Conservation (phyloP, 2,329 filamentous ascomycete species). For the Graphilbum sp. region DNA sequence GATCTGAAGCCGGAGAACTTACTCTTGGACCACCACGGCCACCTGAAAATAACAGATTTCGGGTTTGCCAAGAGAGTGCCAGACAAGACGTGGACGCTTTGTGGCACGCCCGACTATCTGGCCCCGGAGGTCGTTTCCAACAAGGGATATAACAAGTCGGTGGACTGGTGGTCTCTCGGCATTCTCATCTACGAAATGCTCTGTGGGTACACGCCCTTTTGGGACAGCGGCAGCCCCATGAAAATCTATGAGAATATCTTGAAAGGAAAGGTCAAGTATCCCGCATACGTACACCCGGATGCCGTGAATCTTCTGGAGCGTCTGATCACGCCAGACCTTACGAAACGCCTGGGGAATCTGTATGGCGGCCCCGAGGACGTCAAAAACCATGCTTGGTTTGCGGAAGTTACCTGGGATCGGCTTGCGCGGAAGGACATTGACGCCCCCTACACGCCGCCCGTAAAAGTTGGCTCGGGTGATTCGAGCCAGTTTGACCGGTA, state of each 20-base stretch:
- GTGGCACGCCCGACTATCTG: slow-evolving; percentile 92
- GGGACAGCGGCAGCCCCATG: slow-evolving; percentile 94
- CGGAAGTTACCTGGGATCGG: slow-evolving; percentile 94
- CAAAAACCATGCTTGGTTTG: slow-evolving; percentile 91
- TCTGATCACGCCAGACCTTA: slow-evolving; percentile 86
- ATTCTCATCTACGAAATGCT: slow-evolving; percentile 99
- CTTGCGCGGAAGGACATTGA: slow-evolving; percentile 93
- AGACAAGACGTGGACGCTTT: slow-evolving; percentile 98
- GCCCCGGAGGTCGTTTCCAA: slow-evolving; percentile 97
- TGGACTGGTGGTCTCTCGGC: slow-evolving; percentile 98
- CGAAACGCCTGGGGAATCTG: slow-evolving; percentile 86
- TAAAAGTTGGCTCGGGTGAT: slow-evolving; percentile 84
- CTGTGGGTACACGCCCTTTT: slow-evolving; percentile 96
- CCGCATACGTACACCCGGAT: slow-evolving; percentile 85
- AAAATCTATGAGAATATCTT: slow-evolving; percentile 99
- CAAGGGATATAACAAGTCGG: slow-evolving; percentile 98
- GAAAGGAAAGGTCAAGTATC: slow-evolving; percentile 90
- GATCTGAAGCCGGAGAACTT: slow-evolving; percentile 94
- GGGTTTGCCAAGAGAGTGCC: slow-evolving; percentile 96
- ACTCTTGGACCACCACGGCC: slow-evolving; percentile 78
- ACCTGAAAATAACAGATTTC: slow-evolving; percentile 96
- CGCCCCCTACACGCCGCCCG: slow-evolving; percentile 90
- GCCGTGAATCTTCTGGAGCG: slow-evolving; percentile 85
- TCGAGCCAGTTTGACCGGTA: slow-evolving; percentile 97
- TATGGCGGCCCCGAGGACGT: slow-evolving; percentile 84